phyloP scores from a whole-genome alignment of 495 filamentous ascomycete genomes.

The Lasiosphaeria hispida region DNA sequence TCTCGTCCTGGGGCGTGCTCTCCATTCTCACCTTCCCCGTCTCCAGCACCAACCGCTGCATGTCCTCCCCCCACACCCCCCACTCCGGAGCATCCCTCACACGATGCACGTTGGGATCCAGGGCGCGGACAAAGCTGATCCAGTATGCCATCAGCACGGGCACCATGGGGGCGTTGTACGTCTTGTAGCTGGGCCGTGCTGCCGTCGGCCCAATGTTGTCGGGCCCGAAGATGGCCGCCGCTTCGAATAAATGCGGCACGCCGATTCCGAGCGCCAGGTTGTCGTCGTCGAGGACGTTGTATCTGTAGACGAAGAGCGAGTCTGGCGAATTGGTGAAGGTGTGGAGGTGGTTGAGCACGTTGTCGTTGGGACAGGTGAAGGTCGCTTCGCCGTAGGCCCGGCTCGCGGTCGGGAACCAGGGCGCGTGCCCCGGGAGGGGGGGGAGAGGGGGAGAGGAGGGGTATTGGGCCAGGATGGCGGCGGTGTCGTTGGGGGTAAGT shows the following conservation, averaged over 20 bases:
- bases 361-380: conserved; percentile 59
- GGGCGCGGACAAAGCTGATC: conserved; percentile 38
- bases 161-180: conserved; percentile 36
- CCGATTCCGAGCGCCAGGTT: conserved; percentile 18
- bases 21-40: conserved; percentile 38
- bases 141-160: conserved; percentile 41
- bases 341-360: conserved; percentile 28
- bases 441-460: conserved; percentile 17
- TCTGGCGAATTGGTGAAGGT: neutral
- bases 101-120: conserved; percentile 36
- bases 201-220: conserved; percentile 24
- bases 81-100: conserved; percentile 28
- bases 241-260: conserved; percentile 33
- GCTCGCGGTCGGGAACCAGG: conserved; percentile 45
- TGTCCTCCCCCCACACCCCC: conserved; percentile 28
- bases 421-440: conserved; percentile 26
- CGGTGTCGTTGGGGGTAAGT: conserved; percentile 48
- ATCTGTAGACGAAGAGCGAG: conserved; percentile 23
- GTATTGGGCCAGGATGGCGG: conserved; percentile 35
- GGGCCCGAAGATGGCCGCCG: conserved; percentile 44
- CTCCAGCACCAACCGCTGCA: conserved; percentile 32
- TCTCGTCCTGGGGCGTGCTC: conserved; percentile 27
- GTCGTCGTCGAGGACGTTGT: conserved; percentile 25
- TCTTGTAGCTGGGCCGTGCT: conserved; percentile 31
- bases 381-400: conserved; percentile 60